These are phyloP conservation scores for Wickerhamiella azymoides DNA, from an alignment of 805 yeast species.

Conservation along the genomic window DNA sequence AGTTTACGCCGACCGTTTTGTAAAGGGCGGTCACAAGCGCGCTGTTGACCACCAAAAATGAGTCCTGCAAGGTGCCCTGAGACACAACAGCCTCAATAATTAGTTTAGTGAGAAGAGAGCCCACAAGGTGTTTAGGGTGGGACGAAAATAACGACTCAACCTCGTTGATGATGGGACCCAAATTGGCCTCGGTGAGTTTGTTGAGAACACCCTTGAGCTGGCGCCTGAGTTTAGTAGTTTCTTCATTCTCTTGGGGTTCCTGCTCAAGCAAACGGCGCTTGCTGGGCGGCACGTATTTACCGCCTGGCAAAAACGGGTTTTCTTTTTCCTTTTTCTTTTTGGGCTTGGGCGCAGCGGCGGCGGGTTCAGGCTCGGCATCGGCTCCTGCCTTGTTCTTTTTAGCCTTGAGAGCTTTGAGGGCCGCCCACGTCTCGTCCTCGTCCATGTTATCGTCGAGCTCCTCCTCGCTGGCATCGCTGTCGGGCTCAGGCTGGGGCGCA, in stretches of 20 bases:
- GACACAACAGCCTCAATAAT: slow-evolving; percentile 50
- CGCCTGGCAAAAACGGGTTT: slow-evolving; percentile 49
- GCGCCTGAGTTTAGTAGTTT: slow-evolving; percentile 37
- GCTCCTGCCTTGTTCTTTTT: slow-evolving; percentile 3
- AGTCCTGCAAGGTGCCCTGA: slow-evolving; percentile 58
- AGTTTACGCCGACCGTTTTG: slow-evolving; percentile 68
- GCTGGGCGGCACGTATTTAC: slow-evolving; percentile 76
- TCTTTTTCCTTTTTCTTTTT: slow-evolving; percentile 29
- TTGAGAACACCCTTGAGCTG: slow-evolving; percentile 73
- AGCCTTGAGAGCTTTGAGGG: slow-evolving; percentile 18
- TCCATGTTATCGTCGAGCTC: slow-evolving; percentile 11
- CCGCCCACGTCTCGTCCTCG: slow-evolving; percentile 19
- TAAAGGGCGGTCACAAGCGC: slow-evolving; percentile 63
- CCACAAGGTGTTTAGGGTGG: slow-evolving; percentile 70
- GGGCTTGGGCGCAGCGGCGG: slow-evolving; percentile 6
- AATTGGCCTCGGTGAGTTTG: slow-evolving; percentile 77
- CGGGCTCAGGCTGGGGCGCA: slow-evolving; percentile 11
- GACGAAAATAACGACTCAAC: slow-evolving; percentile 47
- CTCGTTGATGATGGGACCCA: slow-evolving; percentile 54
- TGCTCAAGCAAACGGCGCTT: slow-evolving; percentile 38
- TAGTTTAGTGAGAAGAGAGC: slow-evolving; percentile 48
- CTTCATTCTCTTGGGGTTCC: slow-evolving; percentile 32
- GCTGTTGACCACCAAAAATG: slow-evolving; percentile 67
- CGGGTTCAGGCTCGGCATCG: background rate
- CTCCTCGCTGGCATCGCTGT: slow-evolving; percentile 9